Evolutionary conservation across 1,284 basidiomycete species (phyloP).

Genomic region (Puccinia triticina): DNA sequence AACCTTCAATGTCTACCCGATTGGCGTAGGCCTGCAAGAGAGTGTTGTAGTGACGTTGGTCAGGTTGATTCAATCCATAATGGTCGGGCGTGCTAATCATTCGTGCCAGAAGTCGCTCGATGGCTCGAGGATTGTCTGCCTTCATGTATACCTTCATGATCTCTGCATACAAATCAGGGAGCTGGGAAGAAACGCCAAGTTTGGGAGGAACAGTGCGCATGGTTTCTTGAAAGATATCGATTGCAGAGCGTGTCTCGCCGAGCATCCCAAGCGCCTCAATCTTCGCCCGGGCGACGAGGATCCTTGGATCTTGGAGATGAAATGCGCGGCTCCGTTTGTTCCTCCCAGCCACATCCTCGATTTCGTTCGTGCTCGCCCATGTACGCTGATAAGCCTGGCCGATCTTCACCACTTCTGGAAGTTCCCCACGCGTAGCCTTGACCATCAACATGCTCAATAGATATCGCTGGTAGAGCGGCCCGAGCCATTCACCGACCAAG

Average conservation of each 20-base stretch:
- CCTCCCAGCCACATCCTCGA: not conserved
- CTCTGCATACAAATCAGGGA: conserved; percentile 47
- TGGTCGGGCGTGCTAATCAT: conserved; percentile 29
- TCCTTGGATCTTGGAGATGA: conserved; percentile 36
- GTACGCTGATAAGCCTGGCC: conserved; percentile 12
- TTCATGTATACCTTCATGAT: conserved; percentile 45
- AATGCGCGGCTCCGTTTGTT: conserved; percentile 32
- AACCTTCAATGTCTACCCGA: conserved; percentile 67
- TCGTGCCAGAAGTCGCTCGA: conserved; percentile 17
- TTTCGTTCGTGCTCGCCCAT: conserved; percentile 14
- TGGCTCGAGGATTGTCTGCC: conserved; percentile 25
- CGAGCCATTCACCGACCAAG: conserved; percentile 8
- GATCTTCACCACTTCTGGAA: conserved; percentile 13
- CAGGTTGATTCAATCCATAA: conserved; percentile 60
- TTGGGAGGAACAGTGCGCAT: conserved; percentile 20
- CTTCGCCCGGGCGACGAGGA: conserved; percentile 37
- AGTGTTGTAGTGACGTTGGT: conserved; percentile 67
- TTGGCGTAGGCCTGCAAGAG: conserved; percentile 69
- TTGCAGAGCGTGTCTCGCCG: conserved; percentile 28
- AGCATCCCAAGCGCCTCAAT: conserved; percentile 36
- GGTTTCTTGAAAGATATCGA: conserved; percentile 39
- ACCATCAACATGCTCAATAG: conserved; percentile 36
- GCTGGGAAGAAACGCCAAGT: conserved; percentile 9
- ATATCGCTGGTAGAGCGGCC: conserved; percentile 35
- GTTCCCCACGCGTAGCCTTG: conserved; percentile 34